A percentile compares a stretch with the other conserved stretches of the same genome.
Evolutionary conservation across 2,329 filamentous ascomycete species (phyloP).

Genomic region (Monilinia aucupariae): DNA sequence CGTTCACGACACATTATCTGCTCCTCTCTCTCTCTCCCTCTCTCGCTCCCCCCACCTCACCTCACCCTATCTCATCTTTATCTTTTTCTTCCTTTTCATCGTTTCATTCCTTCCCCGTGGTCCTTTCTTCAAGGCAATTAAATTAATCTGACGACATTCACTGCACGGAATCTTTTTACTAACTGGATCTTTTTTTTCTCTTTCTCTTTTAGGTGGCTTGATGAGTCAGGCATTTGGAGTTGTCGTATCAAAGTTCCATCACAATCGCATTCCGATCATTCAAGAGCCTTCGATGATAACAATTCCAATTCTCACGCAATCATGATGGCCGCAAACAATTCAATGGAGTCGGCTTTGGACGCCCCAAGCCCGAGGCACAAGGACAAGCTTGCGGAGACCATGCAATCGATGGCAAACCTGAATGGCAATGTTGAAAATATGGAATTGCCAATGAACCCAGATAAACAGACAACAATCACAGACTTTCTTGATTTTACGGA

Average conservation of each 20-base stretch:
- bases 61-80: not conserved
- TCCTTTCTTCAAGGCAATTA: not conserved
- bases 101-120: too few species aligned
- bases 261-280: constrained; percentile 17
- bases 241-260: constrained; percentile 34
- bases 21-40: not conserved
- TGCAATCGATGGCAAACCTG: constrained; percentile 33
- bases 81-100: too few species aligned
- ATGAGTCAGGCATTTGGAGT: constrained; percentile 32
- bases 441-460: constrained; percentile 48
- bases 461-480: constrained; percentile 63
- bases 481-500: constrained; percentile 62
- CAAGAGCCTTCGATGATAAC: constrained; percentile 16
- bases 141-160: not conserved
- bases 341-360: constrained; percentile 28
- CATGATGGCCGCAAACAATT: constrained; percentile 24
- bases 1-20: not conserved
- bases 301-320: constrained; percentile 2
- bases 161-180: constrained; percentile 13
- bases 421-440: constrained; percentile 31
- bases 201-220: constrained; percentile 30
- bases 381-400: constrained; percentile 32
- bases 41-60: too few species aligned
- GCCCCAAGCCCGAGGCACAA: constrained; percentile 32
- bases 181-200: constrained; percentile 9